Evolutionary conservation across 2,329 filamentous ascomycete species (phyloP).

Genomic region (Alternaria ventricosa): DNA sequence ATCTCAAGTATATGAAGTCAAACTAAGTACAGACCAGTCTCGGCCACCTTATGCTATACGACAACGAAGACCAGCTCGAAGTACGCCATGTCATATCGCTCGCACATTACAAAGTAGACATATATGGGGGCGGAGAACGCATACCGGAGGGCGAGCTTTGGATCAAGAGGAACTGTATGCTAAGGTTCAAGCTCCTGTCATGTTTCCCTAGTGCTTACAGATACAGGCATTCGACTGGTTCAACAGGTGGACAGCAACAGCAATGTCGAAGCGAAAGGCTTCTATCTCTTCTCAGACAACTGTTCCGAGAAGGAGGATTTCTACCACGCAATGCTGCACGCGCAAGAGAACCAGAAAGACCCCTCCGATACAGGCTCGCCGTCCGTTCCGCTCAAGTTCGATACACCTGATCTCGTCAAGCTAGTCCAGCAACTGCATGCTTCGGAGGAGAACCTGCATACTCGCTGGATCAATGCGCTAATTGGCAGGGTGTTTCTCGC

Average conservation of each 20-base stretch:
- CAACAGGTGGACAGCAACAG: conserved; percentile 64
- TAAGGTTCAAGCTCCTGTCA: neutral
- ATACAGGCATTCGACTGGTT: conserved; percentile 69
- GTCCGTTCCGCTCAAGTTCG: conserved; percentile 76
- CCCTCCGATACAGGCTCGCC: conserved; percentile 57
- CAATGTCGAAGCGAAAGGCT: conserved; percentile 75
- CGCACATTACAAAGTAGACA: conserved; percentile 81
- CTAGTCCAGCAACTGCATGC: conserved; percentile 91
- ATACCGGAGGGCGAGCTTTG: conserved; percentile 93
- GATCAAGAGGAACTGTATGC: conserved; percentile 83
- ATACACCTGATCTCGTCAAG: conserved; percentile 84
- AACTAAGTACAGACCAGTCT: conserved; percentile 50
- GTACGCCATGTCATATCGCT: conserved; percentile 95
- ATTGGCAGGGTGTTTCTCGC: conserved; percentile 87
- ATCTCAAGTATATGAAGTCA: neutral
- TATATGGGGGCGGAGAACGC: conserved; percentile 78
- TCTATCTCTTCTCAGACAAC: conserved; percentile 94
- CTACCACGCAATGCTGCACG: conserved; percentile 88
- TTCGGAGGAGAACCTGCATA: conserved; percentile 88
- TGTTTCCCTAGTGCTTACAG: conserved; percentile 9
- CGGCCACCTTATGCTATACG: conserved; percentile 96
- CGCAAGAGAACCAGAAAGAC: conserved; percentile 74
- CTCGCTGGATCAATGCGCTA: conserved; percentile 91
- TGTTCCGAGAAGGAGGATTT: conserved; percentile 98
- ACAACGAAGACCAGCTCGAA: conserved; percentile 92